Conservation (phyloP, 441 rosid genomes). For the Manihot esculenta region DNA sequence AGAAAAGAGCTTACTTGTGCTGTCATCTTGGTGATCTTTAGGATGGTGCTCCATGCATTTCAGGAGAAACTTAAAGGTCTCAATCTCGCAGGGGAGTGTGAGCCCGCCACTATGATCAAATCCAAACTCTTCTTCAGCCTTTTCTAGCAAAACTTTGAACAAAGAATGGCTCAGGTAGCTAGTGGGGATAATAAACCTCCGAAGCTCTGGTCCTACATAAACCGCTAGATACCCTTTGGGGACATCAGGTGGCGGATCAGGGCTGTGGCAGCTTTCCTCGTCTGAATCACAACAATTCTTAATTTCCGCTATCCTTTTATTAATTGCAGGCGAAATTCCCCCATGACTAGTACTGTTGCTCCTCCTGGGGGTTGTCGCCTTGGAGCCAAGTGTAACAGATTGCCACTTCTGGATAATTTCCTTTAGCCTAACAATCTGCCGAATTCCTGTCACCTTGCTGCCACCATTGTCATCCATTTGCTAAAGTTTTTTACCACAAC, state of each 20-base stretch:
- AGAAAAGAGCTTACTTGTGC: conserved; percentile 33
- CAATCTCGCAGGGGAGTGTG: conserved; percentile 90
- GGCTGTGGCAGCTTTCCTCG: conserved; percentile 70
- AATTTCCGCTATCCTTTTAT: conserved; percentile 41
- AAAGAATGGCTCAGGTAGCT: conserved; percentile 72
- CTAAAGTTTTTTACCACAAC: conserved; percentile 29
- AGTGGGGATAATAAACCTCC: conserved; percentile 89
- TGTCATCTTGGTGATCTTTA: conserved; percentile 40
- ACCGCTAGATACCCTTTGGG: conserved; percentile 87
- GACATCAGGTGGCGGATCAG: conserved; percentile 72
- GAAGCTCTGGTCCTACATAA: conserved; percentile 83
- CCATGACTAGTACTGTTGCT: conserved; percentile 14
- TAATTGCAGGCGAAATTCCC: conserved; percentile 44
- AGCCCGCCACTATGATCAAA: conserved; percentile 77
- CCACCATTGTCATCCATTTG: conserved; percentile 60
- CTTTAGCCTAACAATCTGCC: conserved; percentile 78
- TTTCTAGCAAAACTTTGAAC: conserved; percentile 76
- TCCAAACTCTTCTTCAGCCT: conserved; percentile 89
- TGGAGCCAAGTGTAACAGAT: conserved; percentile 54
- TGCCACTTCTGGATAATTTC: conserved; percentile 90
- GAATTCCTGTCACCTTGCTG: conserved; percentile 69
- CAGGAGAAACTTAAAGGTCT: conserved; percentile 85
- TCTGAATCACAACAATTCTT: conserved; percentile 59
- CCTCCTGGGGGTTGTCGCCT: conserved; percentile 27
- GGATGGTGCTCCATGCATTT: conserved; percentile 71